Conservation (phyloP, 768 basidiomycete genomes). For the Hericium alpestre region DNA sequence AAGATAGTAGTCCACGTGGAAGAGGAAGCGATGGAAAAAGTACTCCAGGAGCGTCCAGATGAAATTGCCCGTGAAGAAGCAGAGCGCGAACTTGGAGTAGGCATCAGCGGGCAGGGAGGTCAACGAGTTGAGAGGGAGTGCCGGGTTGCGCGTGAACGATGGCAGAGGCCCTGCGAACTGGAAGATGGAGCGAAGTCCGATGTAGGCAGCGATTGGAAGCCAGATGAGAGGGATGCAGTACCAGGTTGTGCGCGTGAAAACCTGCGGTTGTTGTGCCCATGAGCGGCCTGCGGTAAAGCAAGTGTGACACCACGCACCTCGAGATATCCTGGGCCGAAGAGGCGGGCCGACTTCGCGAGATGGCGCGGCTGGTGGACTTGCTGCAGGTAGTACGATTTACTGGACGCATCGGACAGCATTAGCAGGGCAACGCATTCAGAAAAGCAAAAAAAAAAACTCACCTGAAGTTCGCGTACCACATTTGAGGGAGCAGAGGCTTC, state of each 20-base stretch:
- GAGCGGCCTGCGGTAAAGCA: not conserved
- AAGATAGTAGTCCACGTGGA: slow-evolving; percentile 83
- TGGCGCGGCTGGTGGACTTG: slow-evolving; percentile 97
- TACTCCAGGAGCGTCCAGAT: slow-evolving; percentile 96
- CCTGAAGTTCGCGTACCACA: slow-evolving; percentile 84
- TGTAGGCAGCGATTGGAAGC: slow-evolving; percentile 75
- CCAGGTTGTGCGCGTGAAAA: slow-evolving; percentile 83
- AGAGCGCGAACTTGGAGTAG: slow-evolving; percentile 44
- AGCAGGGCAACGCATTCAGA: not conserved
- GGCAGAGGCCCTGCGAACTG: slow-evolving; percentile 65
- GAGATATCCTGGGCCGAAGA: slow-evolving; percentile 74
- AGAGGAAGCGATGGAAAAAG: slow-evolving; percentile 87
- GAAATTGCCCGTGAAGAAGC: slow-evolving; percentile 77
- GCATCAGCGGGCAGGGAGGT: slow-evolving; percentile 38
- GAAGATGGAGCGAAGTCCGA: slow-evolving; percentile 71
- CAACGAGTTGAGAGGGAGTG: slow-evolving; percentile 41
- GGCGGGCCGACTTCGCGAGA: slow-evolving; percentile 66
- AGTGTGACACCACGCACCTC: slow-evolving; percentile 40
- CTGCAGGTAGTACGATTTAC: slow-evolving; percentile 90
- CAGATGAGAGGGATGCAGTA: slow-evolving; percentile 88
- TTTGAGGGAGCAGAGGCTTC: slow-evolving; percentile 74
- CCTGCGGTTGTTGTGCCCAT: slow-evolving; percentile 26
- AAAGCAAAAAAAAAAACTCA: slow-evolving; percentile 19
- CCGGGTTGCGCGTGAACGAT: slow-evolving; percentile 45
- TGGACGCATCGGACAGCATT: slow-evolving; percentile 18